Percentiles rank a stretch among this genome's conserved stretches.
Evolutionary conservation across 805 yeast genomes (phyloP).

Genomic region (Metschnikowia cubensis): DNA sequence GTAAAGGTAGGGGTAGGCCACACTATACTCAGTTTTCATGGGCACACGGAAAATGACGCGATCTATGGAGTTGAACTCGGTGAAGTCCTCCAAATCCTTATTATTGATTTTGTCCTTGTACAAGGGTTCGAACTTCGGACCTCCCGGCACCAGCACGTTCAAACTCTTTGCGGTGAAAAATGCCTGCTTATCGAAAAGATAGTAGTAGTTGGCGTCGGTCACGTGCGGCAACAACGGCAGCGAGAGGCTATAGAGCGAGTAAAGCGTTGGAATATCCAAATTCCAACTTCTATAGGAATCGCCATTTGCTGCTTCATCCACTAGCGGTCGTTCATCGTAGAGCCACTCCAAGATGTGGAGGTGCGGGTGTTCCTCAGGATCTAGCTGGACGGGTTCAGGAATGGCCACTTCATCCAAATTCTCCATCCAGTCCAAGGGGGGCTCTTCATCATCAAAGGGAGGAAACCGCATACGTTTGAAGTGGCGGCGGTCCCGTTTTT

Average conservation of each 20-base stretch:
- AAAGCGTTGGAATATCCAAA: slow-evolving; percentile 56
- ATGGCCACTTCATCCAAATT: slow-evolving; percentile 71
- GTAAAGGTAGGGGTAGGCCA: slow-evolving; percentile 83
- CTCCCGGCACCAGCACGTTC: slow-evolving; percentile 86
- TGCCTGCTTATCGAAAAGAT: slow-evolving; percentile 72
- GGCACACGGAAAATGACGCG: slow-evolving; percentile 78
- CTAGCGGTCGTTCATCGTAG: slow-evolving; percentile 71
- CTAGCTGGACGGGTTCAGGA: slow-evolving; percentile 64
- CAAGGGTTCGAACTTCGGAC: slow-evolving; percentile 91
- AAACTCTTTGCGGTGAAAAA: slow-evolving; percentile 90
- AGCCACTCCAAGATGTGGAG: slow-evolving; percentile 64
- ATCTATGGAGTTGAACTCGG: slow-evolving; percentile 87
- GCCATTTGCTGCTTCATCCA: slow-evolving; percentile 61
- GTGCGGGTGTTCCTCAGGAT: slow-evolving; percentile 62
- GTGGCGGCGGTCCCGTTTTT: slow-evolving; percentile 84
- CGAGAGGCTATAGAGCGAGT: slow-evolving; percentile 61
- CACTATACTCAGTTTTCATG: slow-evolving; percentile 74
- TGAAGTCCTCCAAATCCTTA: slow-evolving; percentile 68
- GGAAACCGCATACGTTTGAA: slow-evolving; percentile 93
- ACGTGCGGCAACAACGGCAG: slow-evolving; percentile 65
- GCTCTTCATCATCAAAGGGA: slow-evolving; percentile 96
- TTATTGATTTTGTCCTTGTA: slow-evolving; percentile 56
- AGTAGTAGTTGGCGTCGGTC: slow-evolving; percentile 54
- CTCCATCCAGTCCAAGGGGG: slow-evolving; percentile 80
- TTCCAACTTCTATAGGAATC: slow-evolving; percentile 74